A percentile compares a stretch with the other conserved stretches of the same genome.
Evolutionary conservation across 768 basidiomycete genomes (phyloP).

Genomic region (Mycena crocata): DNA sequence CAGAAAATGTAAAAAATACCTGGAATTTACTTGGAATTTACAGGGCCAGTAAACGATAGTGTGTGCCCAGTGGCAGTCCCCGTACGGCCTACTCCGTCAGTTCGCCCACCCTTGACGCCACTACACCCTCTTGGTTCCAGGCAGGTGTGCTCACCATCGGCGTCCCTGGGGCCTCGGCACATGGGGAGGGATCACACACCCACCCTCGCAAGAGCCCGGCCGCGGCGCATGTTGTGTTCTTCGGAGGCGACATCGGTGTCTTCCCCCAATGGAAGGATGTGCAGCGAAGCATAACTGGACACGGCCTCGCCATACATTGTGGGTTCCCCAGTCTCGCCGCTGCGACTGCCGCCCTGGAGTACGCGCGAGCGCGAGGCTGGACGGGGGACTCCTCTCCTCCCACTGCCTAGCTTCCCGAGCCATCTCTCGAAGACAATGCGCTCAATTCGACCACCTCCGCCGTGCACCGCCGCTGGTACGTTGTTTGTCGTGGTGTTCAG

Average conservation of each 20-base stretch:
- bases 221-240: background rate
- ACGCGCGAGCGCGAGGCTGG: constrained; percentile 1
- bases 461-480: background rate
- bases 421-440: background rate
- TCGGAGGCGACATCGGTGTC: background rate
- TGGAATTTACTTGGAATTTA: no score
- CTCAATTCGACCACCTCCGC: background rate
- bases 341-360: background rate
- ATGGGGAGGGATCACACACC: no score
- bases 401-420: background rate
- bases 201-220: background rate
- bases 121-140: constrained; percentile 2
- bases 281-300: background rate
- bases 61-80: no score
- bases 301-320: background rate
- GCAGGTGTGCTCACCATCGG: background rate
- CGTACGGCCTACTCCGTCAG: no score
- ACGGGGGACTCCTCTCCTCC: background rate
- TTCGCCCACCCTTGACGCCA: no score
- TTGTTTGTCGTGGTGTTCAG: background rate
- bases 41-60: no score
- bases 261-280: background rate
- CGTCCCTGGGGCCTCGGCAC: background rate
- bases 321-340: background rate
- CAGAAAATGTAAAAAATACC: no score